Conservation (phyloP, 345 rosid species). For the Lepidium aucheri region DNA sequence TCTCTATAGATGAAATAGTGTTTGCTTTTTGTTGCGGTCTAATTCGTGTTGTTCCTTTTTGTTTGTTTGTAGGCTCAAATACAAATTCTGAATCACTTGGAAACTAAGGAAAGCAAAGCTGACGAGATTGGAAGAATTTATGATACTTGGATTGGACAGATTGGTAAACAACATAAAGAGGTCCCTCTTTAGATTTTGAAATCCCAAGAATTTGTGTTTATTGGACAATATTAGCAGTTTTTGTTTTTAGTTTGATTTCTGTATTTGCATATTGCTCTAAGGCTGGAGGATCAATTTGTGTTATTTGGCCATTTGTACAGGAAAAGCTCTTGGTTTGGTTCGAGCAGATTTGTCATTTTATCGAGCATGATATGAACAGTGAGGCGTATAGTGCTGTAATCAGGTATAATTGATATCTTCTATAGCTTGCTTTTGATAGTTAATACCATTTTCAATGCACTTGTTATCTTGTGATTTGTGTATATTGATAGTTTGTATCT, state of each 20-base stretch:
- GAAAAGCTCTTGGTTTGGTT: conserved; percentile 47
- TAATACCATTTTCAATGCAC: neutral
- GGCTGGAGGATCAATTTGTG: neutral
- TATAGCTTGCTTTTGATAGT: too few relatives aligned
- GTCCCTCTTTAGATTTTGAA: conserved; percentile 22
- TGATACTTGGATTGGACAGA: conserved; percentile 68
- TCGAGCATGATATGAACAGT: conserved; percentile 38
- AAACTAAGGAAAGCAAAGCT: conserved; percentile 18
- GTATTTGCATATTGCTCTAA: neutral
- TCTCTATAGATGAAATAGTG: neutral
- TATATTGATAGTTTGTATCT: neutral
- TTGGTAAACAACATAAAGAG: conserved; percentile 38
- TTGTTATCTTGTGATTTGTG: neutral
- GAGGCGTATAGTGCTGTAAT: conserved; percentile 45
- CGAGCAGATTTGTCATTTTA: conserved; percentile 55
- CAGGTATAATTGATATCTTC: conserved; percentile 35
- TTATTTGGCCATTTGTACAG: conserved; percentile 32
- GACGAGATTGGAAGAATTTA: conserved; percentile 37
- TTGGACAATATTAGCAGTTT: too few relatives aligned
- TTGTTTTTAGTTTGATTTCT: too few relatives aligned
- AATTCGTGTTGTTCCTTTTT: neutral
- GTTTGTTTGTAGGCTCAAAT: conserved; percentile 47
- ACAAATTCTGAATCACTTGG: conserved; percentile 44
- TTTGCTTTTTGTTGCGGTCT: neutral
- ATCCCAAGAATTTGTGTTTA: too few relatives aligned